These are phyloP conservation scores for Saccharomyces mikatae DNA, from an alignment of 805 yeast species.

Conservation along the genomic window DNA sequence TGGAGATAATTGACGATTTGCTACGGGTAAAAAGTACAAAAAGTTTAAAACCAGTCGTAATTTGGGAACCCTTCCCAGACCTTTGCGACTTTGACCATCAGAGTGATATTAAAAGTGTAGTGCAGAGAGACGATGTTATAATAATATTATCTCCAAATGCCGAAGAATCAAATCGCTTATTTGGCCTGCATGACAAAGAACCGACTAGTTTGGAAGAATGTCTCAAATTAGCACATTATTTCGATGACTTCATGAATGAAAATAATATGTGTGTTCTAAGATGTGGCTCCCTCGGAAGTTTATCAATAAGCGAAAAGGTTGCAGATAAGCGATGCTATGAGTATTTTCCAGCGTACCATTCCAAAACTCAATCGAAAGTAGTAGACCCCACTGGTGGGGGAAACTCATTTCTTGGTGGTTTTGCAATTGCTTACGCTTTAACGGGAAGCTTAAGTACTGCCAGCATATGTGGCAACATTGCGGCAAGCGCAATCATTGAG, in stretches of 20 bases:
- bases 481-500: constrained; percentile 78
- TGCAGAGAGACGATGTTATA: constrained; percentile 11
- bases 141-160: constrained; percentile 66
- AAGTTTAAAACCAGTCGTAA: constrained; percentile 23
- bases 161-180: constrained; percentile 66
- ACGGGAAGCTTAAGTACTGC: constrained; percentile 44
- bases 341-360: constrained; percentile 74
- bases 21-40: not conserved
- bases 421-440: constrained; percentile 52
- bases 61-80: constrained; percentile 87
- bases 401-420: constrained; percentile 78
- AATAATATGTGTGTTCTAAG: constrained; percentile 43
- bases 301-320: constrained; percentile 29
- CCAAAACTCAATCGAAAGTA: constrained; percentile 36
- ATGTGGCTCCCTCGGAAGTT: constrained; percentile 71
- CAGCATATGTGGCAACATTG: constrained; percentile 62
- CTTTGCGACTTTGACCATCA: constrained; percentile 50
- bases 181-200: constrained; percentile 35
- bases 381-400: constrained; percentile 96
- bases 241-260: constrained; percentile 35
- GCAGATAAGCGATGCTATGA: not conserved
- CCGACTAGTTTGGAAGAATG: constrained; percentile 37
- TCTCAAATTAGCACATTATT: constrained; percentile 37
- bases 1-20: constrained; percentile 37
- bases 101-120: constrained; percentile 14